phyloP scores from a whole-genome alignment of 2,329 filamentous ascomycete genomes.

The Diatrype stigma region DNA sequence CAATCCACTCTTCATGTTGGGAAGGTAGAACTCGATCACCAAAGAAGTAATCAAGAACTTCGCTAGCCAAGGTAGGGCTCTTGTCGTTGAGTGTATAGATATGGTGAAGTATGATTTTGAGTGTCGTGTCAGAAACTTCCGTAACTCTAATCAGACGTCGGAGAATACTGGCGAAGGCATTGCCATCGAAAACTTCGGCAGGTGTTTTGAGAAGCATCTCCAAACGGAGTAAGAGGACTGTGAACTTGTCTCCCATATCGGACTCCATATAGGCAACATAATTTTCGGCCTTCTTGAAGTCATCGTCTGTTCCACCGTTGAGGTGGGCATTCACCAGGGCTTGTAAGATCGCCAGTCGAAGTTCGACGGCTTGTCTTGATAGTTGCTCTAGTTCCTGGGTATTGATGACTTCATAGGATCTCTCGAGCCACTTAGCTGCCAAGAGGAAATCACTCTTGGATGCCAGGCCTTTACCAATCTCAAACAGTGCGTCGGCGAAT shows the following conservation, averaged over 20 bases:
- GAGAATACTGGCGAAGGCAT: slow-evolving; percentile 50
- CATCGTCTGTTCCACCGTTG: slow-evolving; percentile 38
- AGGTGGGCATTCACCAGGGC: slow-evolving; percentile 54
- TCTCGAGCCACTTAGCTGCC: slow-evolving; percentile 69
- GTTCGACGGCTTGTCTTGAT: slow-evolving; percentile 56
- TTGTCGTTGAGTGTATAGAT: slow-evolving; percentile 60
- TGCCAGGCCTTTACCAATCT: slow-evolving; percentile 63
- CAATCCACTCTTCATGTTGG: slow-evolving; percentile 56
- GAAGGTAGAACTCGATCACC: slow-evolving; percentile 47
- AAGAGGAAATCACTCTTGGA: slow-evolving; percentile 46
- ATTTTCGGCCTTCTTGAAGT: slow-evolving; percentile 47
- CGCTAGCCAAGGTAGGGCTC: slow-evolving; percentile 43
- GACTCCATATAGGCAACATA: slow-evolving; percentile 59
- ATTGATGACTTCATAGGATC: slow-evolving; percentile 58
- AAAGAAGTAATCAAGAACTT: slow-evolving; percentile 62
- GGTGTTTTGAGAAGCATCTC: slow-evolving; percentile 55
- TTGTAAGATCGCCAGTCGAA: slow-evolving; percentile 65
- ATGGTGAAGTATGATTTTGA: slow-evolving; percentile 64
- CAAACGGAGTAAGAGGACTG: slow-evolving; percentile 64
- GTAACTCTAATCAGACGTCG: slow-evolving; percentile 57
- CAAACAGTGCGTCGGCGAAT: slow-evolving; percentile 64
- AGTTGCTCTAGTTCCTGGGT: slow-evolving; percentile 50
- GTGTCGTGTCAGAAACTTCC: slow-evolving; percentile 57
- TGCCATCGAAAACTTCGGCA: slow-evolving; percentile 43
- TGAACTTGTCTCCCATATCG: slow-evolving; percentile 59